Evolutionary conservation across 495 filamentous ascomycete genomes (phyloP).

Genomic region (Talaromyces ruber): DNA sequence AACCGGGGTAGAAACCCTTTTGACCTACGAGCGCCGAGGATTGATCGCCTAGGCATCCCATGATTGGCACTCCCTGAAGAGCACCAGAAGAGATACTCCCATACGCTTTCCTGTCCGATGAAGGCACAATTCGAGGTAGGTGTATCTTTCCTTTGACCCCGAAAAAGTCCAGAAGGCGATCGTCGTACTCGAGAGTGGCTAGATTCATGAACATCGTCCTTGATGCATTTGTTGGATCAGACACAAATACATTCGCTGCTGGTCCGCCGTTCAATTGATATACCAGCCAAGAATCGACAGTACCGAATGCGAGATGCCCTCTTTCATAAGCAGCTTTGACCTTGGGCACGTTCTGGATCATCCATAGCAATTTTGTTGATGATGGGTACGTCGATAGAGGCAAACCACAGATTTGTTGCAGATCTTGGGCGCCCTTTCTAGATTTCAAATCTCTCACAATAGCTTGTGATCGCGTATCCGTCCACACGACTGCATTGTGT

Average conservation of each 20-base stretch:
- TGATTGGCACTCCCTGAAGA: slow-evolving; percentile 64
- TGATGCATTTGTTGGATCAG: slow-evolving; percentile 88
- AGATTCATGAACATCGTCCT: slow-evolving; percentile 97
- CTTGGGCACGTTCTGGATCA: slow-evolving; percentile 61
- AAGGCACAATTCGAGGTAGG: slow-evolving; percentile 80
- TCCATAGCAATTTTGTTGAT: slow-evolving; percentile 82
- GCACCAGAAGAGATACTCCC: slow-evolving; percentile 56
- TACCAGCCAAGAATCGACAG: slow-evolving; percentile 87
- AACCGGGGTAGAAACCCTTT: slow-evolving; percentile 77
- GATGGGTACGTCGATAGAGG: slow-evolving; percentile 93
- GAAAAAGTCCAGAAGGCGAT: slow-evolving; percentile 75
- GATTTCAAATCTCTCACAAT: slow-evolving; percentile 72
- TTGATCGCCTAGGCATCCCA: slow-evolving; percentile 87
- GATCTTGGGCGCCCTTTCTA: slow-evolving; percentile 49
- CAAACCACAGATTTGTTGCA: slow-evolving; percentile 72
- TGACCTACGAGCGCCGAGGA: slow-evolving; percentile 90
- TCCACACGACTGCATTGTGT: slow-evolving; percentile 89
- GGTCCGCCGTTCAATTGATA: slow-evolving; percentile 82
- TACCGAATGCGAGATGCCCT: slow-evolving; percentile 77
- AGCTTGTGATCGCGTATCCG: slow-evolving; percentile 75
- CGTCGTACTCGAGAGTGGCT: slow-evolving; percentile 75
- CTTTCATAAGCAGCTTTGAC: slow-evolving; percentile 73
- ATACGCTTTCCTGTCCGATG: slow-evolving; percentile 67
- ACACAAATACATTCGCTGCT: slow-evolving; percentile 63
- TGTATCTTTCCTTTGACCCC: slow-evolving; percentile 60